These are phyloP conservation scores for Quercus parvula DNA, from an alignment of 306 rosid genomes.

Conservation along the genomic window DNA sequence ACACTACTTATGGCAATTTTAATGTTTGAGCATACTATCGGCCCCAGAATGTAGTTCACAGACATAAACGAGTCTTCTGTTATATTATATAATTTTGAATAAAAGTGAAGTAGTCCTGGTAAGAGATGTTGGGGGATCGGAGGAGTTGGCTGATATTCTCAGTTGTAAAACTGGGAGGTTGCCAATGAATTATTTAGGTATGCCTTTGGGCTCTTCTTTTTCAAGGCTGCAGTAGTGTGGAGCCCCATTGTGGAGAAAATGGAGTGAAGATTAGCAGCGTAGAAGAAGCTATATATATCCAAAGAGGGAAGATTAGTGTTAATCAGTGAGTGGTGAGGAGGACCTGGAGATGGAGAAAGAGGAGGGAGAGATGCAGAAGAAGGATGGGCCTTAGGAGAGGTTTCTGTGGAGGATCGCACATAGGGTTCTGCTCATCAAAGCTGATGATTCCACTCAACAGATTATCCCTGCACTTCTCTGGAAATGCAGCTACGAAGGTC, in stretches of 20 bases:
- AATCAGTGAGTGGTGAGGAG: constrained; percentile 5
- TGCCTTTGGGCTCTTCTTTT: too few relatives aligned
- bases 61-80: background rate
- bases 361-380: background rate
- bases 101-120: background rate
- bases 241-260: too few relatives aligned
- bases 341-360: constrained; percentile 8
- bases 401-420: constrained; percentile 41
- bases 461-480: constrained; percentile 76
- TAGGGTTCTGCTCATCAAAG: constrained; percentile 60
- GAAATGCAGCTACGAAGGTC: constrained; percentile 72
- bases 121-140: too few relatives aligned
- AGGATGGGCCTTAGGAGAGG: constrained; percentile 28
- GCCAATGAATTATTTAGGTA: too few relatives aligned
- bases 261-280: too few relatives aligned
- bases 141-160: too few relatives aligned
- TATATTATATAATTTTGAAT: background rate
- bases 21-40: background rate
- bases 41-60: background rate
- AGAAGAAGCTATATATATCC: too few relatives aligned
- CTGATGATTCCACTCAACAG: constrained; percentile 81
- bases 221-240: too few relatives aligned
- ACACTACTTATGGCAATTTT: background rate
- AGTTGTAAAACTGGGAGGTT: too few relatives aligned
- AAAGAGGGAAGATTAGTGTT: too few relatives aligned